Evolutionary conservation across 441 rosid species (phyloP).

Genomic region (Rhodomyrtus psidioides): DNA sequence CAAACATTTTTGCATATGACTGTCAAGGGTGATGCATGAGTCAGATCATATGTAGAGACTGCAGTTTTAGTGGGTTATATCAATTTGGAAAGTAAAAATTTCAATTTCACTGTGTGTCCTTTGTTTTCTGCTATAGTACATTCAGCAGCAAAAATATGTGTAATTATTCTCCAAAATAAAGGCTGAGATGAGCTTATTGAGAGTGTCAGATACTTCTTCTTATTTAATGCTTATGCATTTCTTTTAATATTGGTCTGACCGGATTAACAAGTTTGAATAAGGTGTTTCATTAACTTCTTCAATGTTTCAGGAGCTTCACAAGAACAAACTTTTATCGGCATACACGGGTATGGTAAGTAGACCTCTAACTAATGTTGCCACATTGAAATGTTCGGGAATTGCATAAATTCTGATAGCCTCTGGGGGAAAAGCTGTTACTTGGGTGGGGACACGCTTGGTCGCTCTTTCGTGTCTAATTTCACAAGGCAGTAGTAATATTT

Average conservation of each 20-base stretch:
- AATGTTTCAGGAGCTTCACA: conserved; percentile 43
- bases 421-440: not conserved
- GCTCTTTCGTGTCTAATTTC: not conserved
- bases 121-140: not conserved
- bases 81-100: not conserved
- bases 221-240: not conserved
- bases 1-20: not conserved
- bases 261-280: not conserved
- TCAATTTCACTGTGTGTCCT: not conserved
- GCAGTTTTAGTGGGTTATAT: not conserved
- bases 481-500: not conserved
- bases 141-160: not conserved
- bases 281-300: not conserved
- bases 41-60: not conserved
- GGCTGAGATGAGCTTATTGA: not conserved
- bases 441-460: not conserved
- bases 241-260: not conserved
- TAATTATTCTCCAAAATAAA: not conserved
- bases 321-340: conserved; percentile 43
- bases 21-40: not conserved
- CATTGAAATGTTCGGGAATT: not conserved
- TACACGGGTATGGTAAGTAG: conserved; percentile 70
- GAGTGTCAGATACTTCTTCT: not conserved
- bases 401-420: not conserved
- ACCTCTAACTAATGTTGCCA: not conserved